These are phyloP conservation scores for Theobroma grandiflorum DNA, from an alignment of 441 rosid genomes.

Conservation along the genomic window DNA sequence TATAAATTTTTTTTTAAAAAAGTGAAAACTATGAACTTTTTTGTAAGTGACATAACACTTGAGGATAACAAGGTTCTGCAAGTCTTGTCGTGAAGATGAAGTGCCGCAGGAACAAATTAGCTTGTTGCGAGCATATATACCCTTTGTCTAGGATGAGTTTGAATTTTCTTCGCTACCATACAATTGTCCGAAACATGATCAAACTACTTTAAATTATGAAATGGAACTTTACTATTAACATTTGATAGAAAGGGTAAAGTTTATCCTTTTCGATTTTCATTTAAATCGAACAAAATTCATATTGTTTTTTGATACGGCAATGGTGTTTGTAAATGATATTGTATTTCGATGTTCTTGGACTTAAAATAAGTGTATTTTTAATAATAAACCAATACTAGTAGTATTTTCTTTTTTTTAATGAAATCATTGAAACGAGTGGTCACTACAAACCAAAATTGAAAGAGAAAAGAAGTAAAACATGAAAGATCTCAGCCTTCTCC, in stretches of 20 bases:
- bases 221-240: background rate
- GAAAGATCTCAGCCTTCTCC: background rate
- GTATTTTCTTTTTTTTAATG: background rate
- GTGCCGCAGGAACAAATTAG: slow-evolving; percentile 5
- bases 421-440: background rate
- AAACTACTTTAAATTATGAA: background rate
- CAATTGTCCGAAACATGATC: background rate
- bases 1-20: no score
- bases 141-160: background rate
- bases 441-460: background rate
- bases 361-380: no score
- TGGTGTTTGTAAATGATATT: no score
- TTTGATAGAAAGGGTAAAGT: background rate
- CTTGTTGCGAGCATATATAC: slow-evolving; percentile 20
- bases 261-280: background rate
- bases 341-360: no score
- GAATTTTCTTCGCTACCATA: background rate
- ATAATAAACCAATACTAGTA: no score
- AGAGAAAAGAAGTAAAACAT: background rate
- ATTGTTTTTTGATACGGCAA: no score
- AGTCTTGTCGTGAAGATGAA: background rate
- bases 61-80: background rate
- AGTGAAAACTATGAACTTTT: no score
- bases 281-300: no score
- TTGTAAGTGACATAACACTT: background rate